Percentiles rank a stretch among this genome's conserved stretches.
phyloP scores from a whole-genome alignment of 2,329 filamentous ascomycete genomes.

The Fusarium drepaniforme region DNA sequence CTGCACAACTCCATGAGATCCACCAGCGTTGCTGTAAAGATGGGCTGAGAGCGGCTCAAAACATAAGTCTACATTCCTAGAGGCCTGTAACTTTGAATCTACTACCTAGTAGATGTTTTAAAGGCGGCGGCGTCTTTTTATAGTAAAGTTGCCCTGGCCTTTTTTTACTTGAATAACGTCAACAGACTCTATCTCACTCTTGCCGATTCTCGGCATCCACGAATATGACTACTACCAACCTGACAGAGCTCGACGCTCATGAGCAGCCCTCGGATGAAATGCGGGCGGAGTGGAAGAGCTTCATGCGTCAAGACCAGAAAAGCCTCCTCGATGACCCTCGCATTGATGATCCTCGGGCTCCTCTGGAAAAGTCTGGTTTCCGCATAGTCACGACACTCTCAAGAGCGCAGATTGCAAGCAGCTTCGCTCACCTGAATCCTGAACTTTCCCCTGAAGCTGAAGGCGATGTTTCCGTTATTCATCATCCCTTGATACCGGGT shows the following conservation, averaged over 20 bases:
- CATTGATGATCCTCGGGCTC: slow-evolving; percentile 65
- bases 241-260: slow-evolving; percentile 75
- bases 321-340: slow-evolving; percentile 65
- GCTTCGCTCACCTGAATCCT: slow-evolving; percentile 57
- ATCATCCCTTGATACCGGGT: slow-evolving; percentile 78
- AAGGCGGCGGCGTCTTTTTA: background rate
- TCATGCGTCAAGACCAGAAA: slow-evolving; percentile 69
- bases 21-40: slow-evolving; percentile 12
- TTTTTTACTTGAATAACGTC: background rate
- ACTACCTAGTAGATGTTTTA: background rate
- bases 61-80: background rate
- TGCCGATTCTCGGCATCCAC: background rate
- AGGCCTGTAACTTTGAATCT: background rate
- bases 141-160: background rate
- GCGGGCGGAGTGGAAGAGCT: slow-evolving; percentile 80
- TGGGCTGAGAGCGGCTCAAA: background rate
- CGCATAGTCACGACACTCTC: slow-evolving; percentile 58
- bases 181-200: background rate
- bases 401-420: slow-evolving; percentile 54
- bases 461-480: slow-evolving; percentile 66
- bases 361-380: slow-evolving; percentile 58
- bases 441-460: slow-evolving; percentile 48
- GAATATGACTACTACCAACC: slow-evolving; percentile 43
- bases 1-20: slow-evolving; percentile 10
- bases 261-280: slow-evolving; percentile 80